These are phyloP conservation scores for Drechslerella dactyloides DNA, from an alignment of 2,329 filamentous ascomycete species.

Conservation along the genomic window DNA sequence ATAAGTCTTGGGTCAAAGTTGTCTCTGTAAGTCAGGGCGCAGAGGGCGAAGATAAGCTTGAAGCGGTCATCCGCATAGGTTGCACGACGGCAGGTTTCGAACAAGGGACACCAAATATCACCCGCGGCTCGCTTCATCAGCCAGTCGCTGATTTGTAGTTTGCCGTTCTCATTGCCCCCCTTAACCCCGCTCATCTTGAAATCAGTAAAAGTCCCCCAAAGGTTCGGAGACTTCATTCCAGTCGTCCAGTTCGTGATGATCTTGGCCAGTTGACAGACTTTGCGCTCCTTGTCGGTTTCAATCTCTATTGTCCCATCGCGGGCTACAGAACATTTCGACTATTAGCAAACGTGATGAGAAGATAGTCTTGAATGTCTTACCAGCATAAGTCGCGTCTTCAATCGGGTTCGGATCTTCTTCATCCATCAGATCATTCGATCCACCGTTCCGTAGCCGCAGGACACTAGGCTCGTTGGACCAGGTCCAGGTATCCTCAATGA, in stretches of 20 bases:
- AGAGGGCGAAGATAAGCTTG: slow-evolving; percentile 28
- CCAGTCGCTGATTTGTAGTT: slow-evolving; percentile 26
- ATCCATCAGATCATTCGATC: background rate
- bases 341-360: background rate
- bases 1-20: slow-evolving; percentile 22
- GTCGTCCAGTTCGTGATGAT: slow-evolving; percentile 17
- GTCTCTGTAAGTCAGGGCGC: slow-evolving; percentile 23
- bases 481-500: slow-evolving; percentile 34
- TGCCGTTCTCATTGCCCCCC: slow-evolving; percentile 15
- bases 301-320: slow-evolving; percentile 32
- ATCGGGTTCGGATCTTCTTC: slow-evolving; percentile 16
- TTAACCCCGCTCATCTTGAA: slow-evolving; percentile 20
- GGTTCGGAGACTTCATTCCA: slow-evolving; percentile 30
- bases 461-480: background rate
- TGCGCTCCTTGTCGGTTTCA: slow-evolving; percentile 25
- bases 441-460: background rate
- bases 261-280: slow-evolving; percentile 31
- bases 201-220: slow-evolving; percentile 19
- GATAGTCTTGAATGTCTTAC: background rate
- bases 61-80: slow-evolving; percentile 6
- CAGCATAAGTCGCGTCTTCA: slow-evolving; percentile 19
- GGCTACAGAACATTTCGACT: slow-evolving; percentile 1
- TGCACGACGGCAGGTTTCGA: slow-evolving; percentile 15
- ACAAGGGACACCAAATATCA: slow-evolving; percentile 43
- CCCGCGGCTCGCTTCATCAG: slow-evolving; percentile 27